Evolutionary conservation across 306 rosid genomes (phyloP).

Genomic region (Geum urbanum): DNA sequence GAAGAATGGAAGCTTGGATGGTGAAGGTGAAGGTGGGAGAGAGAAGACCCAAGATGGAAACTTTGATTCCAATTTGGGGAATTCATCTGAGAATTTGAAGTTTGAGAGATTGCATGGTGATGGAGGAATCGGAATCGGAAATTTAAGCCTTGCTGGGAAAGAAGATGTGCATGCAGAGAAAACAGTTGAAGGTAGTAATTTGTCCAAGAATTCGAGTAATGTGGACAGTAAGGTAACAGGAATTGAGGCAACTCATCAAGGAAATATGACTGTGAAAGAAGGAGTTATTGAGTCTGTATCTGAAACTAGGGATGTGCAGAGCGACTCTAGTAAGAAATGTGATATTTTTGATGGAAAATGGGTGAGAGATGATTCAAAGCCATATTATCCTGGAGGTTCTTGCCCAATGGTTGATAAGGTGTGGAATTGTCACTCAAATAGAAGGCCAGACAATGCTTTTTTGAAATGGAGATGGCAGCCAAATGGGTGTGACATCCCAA

Average conservation of each 20-base stretch:
- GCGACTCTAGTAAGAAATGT: slow-evolving; percentile 43
- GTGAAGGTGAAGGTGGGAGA: slow-evolving; percentile 20
- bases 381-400: slow-evolving; percentile 79
- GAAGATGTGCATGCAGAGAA: slow-evolving; percentile 12
- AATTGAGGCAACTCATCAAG: not conserved
- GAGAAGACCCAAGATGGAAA: slow-evolving; percentile 10
- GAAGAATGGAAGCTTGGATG: slow-evolving; percentile 29
- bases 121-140: slow-evolving; percentile 21
- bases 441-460: slow-evolving; percentile 70
- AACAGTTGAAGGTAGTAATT: not conserved
- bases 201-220: slow-evolving; percentile 23
- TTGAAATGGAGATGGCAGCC: slow-evolving; percentile 96
- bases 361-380: slow-evolving; percentile 80
- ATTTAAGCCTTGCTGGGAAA: slow-evolving; percentile 16
- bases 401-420: slow-evolving; percentile 74
- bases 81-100: slow-evolving; percentile 16
- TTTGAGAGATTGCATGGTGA: slow-evolving; percentile 30
- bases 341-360: slow-evolving; percentile 68
- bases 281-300: slow-evolving; percentile 6
- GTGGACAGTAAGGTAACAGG: slow-evolving; percentile 1
- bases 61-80: not conserved
- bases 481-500: slow-evolving; percentile 70
- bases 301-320: slow-evolving; percentile 13
- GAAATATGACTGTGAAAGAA: not conserved
- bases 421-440: slow-evolving; percentile 74